Conservation (phyloP, 192 early-diverging fungal species). For the Obelidium mucronatum region DNA sequence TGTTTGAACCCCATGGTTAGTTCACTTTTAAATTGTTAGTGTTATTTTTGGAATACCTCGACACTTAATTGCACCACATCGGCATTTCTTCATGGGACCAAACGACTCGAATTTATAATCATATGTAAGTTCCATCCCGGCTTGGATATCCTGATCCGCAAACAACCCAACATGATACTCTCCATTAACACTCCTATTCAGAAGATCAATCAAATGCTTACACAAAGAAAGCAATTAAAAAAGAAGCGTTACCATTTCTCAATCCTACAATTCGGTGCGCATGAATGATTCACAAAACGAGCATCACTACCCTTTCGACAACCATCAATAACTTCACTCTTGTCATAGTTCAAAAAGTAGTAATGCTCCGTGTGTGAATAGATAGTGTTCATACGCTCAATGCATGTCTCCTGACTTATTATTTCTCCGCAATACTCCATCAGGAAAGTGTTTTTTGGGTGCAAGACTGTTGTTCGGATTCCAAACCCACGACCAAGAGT, state of each 20-base stretch:
- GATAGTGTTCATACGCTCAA: conserved; percentile 75
- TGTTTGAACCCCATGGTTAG: too few species aligned
- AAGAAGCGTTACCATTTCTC: too few species aligned
- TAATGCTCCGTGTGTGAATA: conserved; percentile 72
- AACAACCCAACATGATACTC: conserved; percentile 81
- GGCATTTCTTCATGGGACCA: conserved; percentile 71
- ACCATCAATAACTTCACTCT: conserved; percentile 82
- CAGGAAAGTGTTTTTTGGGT: conserved; percentile 67
- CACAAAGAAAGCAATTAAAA: conserved; percentile 40
- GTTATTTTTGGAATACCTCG: too few species aligned
- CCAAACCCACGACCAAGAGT: conserved; percentile 75
- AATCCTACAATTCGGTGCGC: conserved; percentile 87
- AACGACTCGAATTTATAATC: conserved; percentile 85
- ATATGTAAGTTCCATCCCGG: conserved; percentile 76
- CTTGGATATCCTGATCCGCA: conserved; percentile 70
- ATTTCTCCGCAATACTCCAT: conserved; percentile 88
- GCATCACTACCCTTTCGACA: conserved; percentile 79
- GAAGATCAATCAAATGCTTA: not conserved
- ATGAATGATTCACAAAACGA: conserved; percentile 86
- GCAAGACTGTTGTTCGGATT: conserved; percentile 58
- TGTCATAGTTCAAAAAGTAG: conserved; percentile 82
- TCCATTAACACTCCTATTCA: conserved; percentile 66
- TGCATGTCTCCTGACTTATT: conserved; percentile 68
- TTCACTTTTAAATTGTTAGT: too few species aligned
- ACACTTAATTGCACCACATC: conserved; percentile 73